A percentile compares a stretch with the other conserved stretches of the same genome.
Conservation (phyloP, 1,284 basidiomycete species). For the Austropuccinia psidii region DNA sequence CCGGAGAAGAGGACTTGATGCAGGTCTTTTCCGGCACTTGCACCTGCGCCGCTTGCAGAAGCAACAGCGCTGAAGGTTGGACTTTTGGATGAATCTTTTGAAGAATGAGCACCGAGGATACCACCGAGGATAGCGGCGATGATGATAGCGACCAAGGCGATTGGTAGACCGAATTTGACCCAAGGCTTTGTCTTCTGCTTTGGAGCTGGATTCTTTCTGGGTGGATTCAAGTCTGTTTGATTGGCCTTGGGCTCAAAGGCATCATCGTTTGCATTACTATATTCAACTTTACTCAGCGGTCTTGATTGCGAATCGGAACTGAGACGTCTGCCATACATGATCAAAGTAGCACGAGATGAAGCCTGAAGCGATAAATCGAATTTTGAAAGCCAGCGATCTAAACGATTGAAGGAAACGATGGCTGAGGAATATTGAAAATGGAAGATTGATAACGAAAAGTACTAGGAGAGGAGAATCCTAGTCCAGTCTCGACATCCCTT, state of each 20-base stretch:
- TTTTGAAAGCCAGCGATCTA: background rate
- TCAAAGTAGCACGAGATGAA: background rate
- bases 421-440: background rate
- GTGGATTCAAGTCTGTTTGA: background rate
- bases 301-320: conserved; percentile 14
- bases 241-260: background rate
- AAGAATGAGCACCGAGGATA: background rate
- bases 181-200: conserved; percentile 9
- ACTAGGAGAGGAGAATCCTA: too few relatives aligned
- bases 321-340: conserved; percentile 10
- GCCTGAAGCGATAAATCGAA: too few relatives aligned
- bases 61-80: background rate
- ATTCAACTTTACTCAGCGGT: conserved; percentile 31
- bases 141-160: conserved; percentile 12
- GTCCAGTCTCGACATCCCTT: too few relatives aligned
- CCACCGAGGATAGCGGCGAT: conserved; percentile 20
- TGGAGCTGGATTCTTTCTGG: background rate
- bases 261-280: conserved; percentile 22
- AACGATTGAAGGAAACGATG: too few relatives aligned
- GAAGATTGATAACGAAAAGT: too few relatives aligned
- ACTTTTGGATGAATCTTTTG: background rate
- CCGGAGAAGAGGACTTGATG: conserved; percentile 30
- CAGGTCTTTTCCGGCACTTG: conserved; percentile 11
- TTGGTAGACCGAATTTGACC: conserved; percentile 24
- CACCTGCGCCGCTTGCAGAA: conserved; percentile 4